Evolutionary conservation across 441 rosid species (phyloP).

Genomic region (Erodium texanum): DNA sequence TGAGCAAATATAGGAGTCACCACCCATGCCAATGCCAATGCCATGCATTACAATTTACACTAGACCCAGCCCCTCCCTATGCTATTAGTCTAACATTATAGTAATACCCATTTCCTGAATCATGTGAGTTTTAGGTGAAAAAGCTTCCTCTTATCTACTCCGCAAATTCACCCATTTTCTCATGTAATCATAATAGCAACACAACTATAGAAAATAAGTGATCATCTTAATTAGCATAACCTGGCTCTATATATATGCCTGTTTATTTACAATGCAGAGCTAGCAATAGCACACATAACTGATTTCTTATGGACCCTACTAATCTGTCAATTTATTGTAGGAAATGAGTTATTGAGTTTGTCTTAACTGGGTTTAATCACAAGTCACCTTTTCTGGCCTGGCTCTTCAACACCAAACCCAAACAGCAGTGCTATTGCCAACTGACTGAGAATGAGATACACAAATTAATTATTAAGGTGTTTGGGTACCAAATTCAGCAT

Average conservation of each 20-base stretch:
- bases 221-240: not conserved
- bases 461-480: not conserved
- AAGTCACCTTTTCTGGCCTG: slow-evolving; percentile 2
- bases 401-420: not conserved
- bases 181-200: not conserved
- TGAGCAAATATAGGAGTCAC: slow-evolving; percentile 1
- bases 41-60: not conserved
- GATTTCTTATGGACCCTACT: not conserved
- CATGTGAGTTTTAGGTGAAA: slow-evolving; percentile 3
- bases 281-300: not conserved
- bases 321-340: not conserved
- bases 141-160: not conserved
- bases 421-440: not conserved
- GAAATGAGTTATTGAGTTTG: not conserved
- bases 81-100: not conserved
- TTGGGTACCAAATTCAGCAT: not conserved
- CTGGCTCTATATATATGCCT: not conserved
- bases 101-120: slow-evolving; percentile 6
- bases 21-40: slow-evolving; percentile 1
- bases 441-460: no score
- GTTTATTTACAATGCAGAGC: not conserved
- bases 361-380: not conserved
- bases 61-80: not conserved
- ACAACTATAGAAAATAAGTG: not conserved
- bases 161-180: not conserved